Evolutionary conservation across 2,329 filamentous ascomycete species (phyloP).

Genomic region (Aureobasidium uvarum): DNA sequence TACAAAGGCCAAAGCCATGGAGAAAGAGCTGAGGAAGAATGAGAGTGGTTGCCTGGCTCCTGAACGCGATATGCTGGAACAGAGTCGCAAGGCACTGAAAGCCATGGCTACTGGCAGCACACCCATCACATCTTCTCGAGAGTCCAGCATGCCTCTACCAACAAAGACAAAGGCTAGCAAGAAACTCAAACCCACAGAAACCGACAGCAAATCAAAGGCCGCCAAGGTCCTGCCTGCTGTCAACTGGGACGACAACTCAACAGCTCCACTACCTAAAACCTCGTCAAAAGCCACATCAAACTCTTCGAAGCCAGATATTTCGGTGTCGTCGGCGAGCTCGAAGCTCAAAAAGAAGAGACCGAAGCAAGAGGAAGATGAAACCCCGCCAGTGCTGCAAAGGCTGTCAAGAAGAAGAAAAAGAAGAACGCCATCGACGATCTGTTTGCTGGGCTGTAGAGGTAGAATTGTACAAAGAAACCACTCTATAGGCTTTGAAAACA

Average conservation of each 20-base stretch:
- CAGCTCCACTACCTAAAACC: neutral
- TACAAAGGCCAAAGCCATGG: neutral
- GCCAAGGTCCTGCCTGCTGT: slow-evolving; percentile 8
- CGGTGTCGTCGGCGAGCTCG: slow-evolving; percentile 20
- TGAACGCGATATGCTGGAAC: slow-evolving; percentile 19
- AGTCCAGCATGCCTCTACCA: neutral
- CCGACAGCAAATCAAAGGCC: neutral
- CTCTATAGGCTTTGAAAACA: neutral
- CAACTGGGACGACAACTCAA: slow-evolving; percentile 13
- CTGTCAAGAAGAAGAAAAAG: slow-evolving; percentile 54
- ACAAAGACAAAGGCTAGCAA: neutral
- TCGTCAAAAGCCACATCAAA: slow-evolving; percentile 7
- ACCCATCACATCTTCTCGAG: neutral
- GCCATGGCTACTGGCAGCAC: neutral
- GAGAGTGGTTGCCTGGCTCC: slow-evolving; percentile 14
- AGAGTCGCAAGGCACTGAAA: slow-evolving; percentile 23
- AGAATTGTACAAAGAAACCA: neutral
- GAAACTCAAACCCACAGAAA: slow-evolving; percentile 14
- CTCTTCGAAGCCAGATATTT: neutral
- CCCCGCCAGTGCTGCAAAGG: neutral
- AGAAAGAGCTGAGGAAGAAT: slow-evolving; percentile 9
- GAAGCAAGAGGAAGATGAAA: slow-evolving; percentile 26
- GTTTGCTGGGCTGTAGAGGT: slow-evolving; percentile 59
- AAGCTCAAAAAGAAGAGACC: slow-evolving; percentile 32
- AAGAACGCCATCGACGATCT: slow-evolving; percentile 70